phyloP scores from a whole-genome alignment of 805 yeast genomes.

The Monosporozyma aerobia region DNA sequence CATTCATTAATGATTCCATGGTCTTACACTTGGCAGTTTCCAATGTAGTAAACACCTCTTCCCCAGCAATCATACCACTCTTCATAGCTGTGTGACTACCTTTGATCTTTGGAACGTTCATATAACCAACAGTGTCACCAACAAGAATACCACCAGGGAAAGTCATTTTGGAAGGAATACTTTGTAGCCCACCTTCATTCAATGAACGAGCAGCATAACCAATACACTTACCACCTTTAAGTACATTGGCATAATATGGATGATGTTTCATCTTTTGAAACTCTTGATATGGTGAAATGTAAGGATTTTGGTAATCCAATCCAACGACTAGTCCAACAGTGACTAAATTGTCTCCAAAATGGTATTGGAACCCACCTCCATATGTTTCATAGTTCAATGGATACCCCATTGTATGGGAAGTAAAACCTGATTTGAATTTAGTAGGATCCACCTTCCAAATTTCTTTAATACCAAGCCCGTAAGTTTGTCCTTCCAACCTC shows the following conservation, averaged over 20 bases:
- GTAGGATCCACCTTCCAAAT: conserved; percentile 91
- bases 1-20: not conserved
- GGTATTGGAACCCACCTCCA: conserved; percentile 97
- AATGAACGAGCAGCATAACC: conserved; percentile 94
- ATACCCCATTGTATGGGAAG: conserved; percentile 82
- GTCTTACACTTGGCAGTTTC: not conserved
- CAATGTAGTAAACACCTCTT: conserved; percentile 40
- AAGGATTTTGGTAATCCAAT: conserved; percentile 89
- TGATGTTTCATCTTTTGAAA: conserved; percentile 91
- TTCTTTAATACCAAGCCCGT: conserved; percentile 93
- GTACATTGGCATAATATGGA: conserved; percentile 64
- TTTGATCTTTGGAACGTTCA: conserved; percentile 95
- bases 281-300: conserved; percentile 90
- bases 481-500: conserved; percentile 55
- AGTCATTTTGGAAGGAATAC: conserved; percentile 68
- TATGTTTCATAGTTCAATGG: conserved; percentile 69
- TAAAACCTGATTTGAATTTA: conserved; percentile 70
- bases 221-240: conserved; percentile 85
- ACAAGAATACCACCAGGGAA: conserved; percentile 96
- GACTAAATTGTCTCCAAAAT: conserved; percentile 88
- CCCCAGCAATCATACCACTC: conserved; percentile 93
- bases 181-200: conserved; percentile 94
- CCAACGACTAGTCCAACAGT: conserved; percentile 93
- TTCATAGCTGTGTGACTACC: conserved; percentile 98
- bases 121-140: conserved; percentile 93